These are phyloP conservation scores for Hirsutella minnesotensis DNA, from an alignment of 2,329 filamentous ascomycete genomes.

Conservation along the genomic window DNA sequence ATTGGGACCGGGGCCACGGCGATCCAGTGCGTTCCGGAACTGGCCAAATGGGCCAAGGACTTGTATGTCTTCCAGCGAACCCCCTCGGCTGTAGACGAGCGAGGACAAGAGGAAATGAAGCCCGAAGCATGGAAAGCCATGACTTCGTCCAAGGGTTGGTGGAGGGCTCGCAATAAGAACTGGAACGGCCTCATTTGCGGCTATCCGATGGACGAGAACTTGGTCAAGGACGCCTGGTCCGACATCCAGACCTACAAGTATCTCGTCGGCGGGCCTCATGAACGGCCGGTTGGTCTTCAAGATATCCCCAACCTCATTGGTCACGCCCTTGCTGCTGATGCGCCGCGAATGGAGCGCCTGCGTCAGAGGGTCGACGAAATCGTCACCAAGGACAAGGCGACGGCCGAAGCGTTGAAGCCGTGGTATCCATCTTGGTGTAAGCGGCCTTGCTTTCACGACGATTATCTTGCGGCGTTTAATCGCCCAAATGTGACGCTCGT, in stretches of 20 bases:
- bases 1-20: constrained; percentile 39
- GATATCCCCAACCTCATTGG: constrained; percentile 13
- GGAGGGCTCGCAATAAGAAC: constrained; percentile 22
- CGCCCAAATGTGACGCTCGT: constrained; percentile 43
- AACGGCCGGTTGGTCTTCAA: constrained; percentile 7
- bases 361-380: constrained; percentile 33
- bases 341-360: constrained; percentile 27
- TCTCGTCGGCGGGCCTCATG: constrained; percentile 17
- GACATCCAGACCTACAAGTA: constrained; percentile 22
- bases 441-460: constrained; percentile 48
- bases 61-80: constrained; percentile 47
- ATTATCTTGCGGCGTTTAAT: constrained; percentile 49
- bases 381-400: constrained; percentile 37
- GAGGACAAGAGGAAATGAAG: constrained; percentile 28
- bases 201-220: constrained; percentile 25
- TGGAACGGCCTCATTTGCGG: constrained; percentile 21
- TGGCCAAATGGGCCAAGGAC: constrained; percentile 35
- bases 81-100: constrained; percentile 27
- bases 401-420: constrained; percentile 40
- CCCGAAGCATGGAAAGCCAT: constrained; percentile 25
- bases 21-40: constrained; percentile 29
- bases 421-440: constrained; percentile 55
- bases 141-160: constrained; percentile 33
- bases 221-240: constrained; percentile 37
- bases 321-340: constrained; percentile 29